Evolutionary conservation across 768 basidiomycete genomes (phyloP).

Genomic region (Exsudoporus frostii): DNA sequence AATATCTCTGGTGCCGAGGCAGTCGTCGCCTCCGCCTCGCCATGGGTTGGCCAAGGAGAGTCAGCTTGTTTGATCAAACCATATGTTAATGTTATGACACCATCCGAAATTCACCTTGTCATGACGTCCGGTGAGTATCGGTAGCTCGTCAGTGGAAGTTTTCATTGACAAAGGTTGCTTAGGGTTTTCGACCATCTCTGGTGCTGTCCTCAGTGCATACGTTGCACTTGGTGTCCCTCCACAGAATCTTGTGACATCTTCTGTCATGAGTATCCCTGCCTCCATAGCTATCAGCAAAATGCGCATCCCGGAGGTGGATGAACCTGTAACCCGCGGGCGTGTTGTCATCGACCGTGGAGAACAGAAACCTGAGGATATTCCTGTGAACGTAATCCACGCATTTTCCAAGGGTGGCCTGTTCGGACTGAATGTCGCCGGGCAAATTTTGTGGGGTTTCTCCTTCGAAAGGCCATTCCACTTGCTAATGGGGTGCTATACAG

Average conservation of each 20-base stretch:
- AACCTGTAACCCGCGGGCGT: constrained; percentile 80
- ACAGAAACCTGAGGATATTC: constrained; percentile 45
- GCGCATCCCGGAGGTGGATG: constrained; percentile 79
- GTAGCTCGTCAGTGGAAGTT: neutral
- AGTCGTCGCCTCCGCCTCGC: constrained; percentile 87
- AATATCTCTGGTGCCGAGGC: constrained; percentile 94
- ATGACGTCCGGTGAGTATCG: constrained; percentile 72
- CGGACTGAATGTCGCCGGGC: constrained; percentile 82
- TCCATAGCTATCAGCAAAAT: constrained; percentile 91
- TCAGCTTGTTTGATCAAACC: constrained; percentile 83
- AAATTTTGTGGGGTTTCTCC: constrained; percentile 61
- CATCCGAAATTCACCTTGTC: constrained; percentile 78
- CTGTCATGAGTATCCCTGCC: constrained; percentile 94
- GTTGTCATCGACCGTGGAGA: constrained; percentile 81
- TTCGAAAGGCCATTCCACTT: neutral
- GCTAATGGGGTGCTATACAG: constrained; percentile 33
- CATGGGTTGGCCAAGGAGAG: constrained; percentile 93
- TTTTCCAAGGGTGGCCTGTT: constrained; percentile 84
- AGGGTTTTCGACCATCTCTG: constrained; percentile 89
- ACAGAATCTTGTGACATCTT: constrained; percentile 80
- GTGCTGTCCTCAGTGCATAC: constrained; percentile 84
- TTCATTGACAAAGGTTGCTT: constrained; percentile 3
- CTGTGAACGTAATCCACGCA: constrained; percentile 83
- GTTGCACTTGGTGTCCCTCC: constrained; percentile 74
- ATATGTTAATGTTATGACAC: constrained; percentile 82